Evolutionary conservation across 768 basidiomycete species (phyloP), one percentile per base, ranked within the genome.

Genomic region (Pleurotus citrinopileatus): DNA sequence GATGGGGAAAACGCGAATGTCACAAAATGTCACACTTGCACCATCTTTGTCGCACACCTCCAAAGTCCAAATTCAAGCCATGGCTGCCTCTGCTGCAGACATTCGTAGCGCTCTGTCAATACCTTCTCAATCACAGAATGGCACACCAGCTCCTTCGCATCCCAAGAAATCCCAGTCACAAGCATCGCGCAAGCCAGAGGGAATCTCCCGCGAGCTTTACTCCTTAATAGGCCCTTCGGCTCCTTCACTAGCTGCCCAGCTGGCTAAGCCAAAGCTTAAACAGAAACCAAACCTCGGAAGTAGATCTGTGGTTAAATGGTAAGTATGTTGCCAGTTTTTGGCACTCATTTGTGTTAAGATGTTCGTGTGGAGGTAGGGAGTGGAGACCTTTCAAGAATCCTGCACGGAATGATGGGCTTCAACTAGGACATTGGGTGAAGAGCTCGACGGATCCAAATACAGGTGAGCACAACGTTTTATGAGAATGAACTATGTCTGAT

Each of bases 211-310:
- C 60, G 95, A 98, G 68, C 79, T 99, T 2, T 98, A 90, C 71
- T 86, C 90, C 1, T 83, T 99, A 55, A 98, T 99, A 59, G 96
- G 96, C n/a, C 86, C 92, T 56, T 89, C 91, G 44, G 89, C 89
- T 9, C 94, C 96, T 0, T 85, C 89, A 2, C 79, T 98, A 45
- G 87, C 86, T 0, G 81, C 89, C 28, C 86, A 90, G 60, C 79
- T 87, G 55, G 78, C 87, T 23, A 90, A 91, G 65, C 90, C 91
- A 29, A 83, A 86, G 52, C 80, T 95, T 54, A 94, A 94, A 65
- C 89, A 93, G 69, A 89, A 91, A 59, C 91, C 92, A 2, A 88
- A 84, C 57, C 73, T 90, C 20, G 84, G 84, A 38, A 77, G 79
- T 8, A 75, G 77, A 3, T 74, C 76, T 2, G 83, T 79, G 53